phyloP scores from a whole-genome alignment of 2,329 filamentous ascomycete genomes.

The Colletotrichum sp. region DNA sequence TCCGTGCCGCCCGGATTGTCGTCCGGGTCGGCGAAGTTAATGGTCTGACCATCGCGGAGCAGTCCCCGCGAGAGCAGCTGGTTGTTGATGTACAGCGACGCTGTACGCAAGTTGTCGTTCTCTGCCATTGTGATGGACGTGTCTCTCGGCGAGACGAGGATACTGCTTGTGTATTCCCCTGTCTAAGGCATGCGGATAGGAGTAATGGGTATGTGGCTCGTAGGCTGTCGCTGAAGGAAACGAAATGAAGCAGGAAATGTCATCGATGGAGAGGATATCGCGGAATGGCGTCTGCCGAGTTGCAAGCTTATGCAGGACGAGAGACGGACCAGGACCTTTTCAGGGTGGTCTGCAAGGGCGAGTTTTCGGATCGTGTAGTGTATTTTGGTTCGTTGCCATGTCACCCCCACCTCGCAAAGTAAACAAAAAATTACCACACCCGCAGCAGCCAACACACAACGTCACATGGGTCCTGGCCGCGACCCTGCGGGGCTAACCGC shows the following conservation, averaged over 20 bases:
- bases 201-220: neutral
- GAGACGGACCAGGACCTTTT: conserved; percentile 17
- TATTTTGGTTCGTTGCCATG: conserved; percentile 23
- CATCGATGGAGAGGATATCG: neutral
- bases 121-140: conserved; percentile 52
- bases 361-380: neutral
- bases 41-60: conserved; percentile 69
- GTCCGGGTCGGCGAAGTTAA: conserved; percentile 82
- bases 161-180: neutral
- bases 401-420: conserved; percentile 22
- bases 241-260: neutral
- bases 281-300: neutral
- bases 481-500: conserved; percentile 8
- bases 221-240: conserved; percentile 1
- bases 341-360: conserved; percentile 13
- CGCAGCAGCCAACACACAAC: conserved; percentile 12
- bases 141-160: neutral
- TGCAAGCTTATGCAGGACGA: conserved; percentile 15
- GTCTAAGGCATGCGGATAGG: conserved; percentile 3
- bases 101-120: conserved; percentile 67
- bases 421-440: conserved; percentile 17
- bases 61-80: conserved; percentile 71
- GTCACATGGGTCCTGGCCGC: conserved; percentile 1
- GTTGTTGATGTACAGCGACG: conserved; percentile 76
- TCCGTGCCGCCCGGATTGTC: conserved; percentile 65